A percentile compares a stretch with the other conserved stretches of the same genome.
Conservation (phyloP, 176 grass and related monocot genomes). For the Raddia guianensis region DNA sequence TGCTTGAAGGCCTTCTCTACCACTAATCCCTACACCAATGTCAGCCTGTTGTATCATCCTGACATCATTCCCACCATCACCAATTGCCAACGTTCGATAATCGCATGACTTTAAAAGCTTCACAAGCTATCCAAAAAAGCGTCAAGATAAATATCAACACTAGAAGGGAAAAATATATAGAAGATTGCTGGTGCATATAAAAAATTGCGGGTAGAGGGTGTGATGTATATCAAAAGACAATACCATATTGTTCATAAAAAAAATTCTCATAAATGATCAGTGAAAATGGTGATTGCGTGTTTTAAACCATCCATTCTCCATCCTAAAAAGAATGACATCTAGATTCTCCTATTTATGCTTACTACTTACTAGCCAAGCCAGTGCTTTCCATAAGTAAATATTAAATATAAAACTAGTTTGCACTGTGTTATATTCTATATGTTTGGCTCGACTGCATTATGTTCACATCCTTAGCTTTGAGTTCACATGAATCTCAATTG, state of each 20-base stretch:
- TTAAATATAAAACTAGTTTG: no score
- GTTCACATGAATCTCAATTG: no score
- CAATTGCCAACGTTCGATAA: slow-evolving; percentile 97
- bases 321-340: slow-evolving; percentile 24
- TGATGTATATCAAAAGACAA: background rate
- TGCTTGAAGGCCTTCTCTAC: slow-evolving; percentile 96
- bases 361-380: no score
- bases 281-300: background rate
- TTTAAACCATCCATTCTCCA: background rate
- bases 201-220: background rate
- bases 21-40: slow-evolving; percentile 98
- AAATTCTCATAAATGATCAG: background rate
- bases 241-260: background rate
- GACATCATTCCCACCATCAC: slow-evolving; percentile 98
- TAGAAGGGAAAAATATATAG: slow-evolving; percentile 24
- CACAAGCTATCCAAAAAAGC: slow-evolving; percentile 62
- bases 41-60: slow-evolving; percentile 97
- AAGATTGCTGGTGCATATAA: background rate
- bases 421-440: no score
- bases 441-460: no score
- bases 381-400: no score
- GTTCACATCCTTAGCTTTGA: no score
- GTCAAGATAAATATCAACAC: slow-evolving; percentile 21
- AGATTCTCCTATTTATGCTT: background rate
- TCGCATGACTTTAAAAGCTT: slow-evolving; percentile 94